Percentiles rank a stretch among this genome's conserved stretches.
phyloP scores from a whole-genome alignment of 1,139 yeast species.

The Candida pseudoviswanathii region DNA sequence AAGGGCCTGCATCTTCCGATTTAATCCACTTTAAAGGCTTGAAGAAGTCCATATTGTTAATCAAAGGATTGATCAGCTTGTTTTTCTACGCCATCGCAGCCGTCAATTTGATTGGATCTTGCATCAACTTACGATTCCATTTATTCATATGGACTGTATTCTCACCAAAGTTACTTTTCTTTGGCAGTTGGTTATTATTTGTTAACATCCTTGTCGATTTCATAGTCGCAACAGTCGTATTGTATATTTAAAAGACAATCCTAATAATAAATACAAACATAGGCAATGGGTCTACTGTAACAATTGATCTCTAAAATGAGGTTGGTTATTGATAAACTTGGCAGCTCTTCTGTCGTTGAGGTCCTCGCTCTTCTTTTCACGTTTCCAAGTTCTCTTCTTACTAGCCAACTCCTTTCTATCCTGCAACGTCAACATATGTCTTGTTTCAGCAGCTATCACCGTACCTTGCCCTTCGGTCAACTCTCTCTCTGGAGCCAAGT shows the following conservation, averaged over 20 bases:
- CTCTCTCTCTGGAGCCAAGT: conserved; percentile 71
- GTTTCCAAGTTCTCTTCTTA: conserved; percentile 79
- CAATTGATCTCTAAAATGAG: conserved; percentile 87
- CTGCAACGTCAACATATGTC: conserved; percentile 60
- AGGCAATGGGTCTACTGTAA: conserved; percentile 55
- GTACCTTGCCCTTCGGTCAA: conserved; percentile 92
- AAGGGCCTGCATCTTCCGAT: conserved; percentile 13
- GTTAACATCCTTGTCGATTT: conserved; percentile 50
- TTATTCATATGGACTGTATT: conserved; percentile 97
- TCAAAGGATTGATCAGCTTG: conserved; percentile 37
- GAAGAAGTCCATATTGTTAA: conserved; percentile 37
- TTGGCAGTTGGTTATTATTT: conserved; percentile 71
- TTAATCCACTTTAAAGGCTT: conserved; percentile 20
- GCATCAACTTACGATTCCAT: conserved; percentile 77
- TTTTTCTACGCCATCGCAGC: conserved; percentile 65
- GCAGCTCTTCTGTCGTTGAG: conserved; percentile 75
- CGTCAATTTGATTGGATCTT: conserved; percentile 62
- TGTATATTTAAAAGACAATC: conserved; percentile 14
- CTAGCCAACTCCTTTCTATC: conserved; percentile 57
- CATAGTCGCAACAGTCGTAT: conserved; percentile 18
- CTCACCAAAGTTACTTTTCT: conserved; percentile 86
- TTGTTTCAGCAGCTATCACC: conserved; percentile 86
- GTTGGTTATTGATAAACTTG: conserved; percentile 84
- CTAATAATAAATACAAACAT: conserved; percentile 1
- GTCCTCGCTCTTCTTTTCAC: conserved; percentile 67